phyloP scores from a whole-genome alignment of 371 early-diverging fungal genomes.

The Mortierella sp. region DNA sequence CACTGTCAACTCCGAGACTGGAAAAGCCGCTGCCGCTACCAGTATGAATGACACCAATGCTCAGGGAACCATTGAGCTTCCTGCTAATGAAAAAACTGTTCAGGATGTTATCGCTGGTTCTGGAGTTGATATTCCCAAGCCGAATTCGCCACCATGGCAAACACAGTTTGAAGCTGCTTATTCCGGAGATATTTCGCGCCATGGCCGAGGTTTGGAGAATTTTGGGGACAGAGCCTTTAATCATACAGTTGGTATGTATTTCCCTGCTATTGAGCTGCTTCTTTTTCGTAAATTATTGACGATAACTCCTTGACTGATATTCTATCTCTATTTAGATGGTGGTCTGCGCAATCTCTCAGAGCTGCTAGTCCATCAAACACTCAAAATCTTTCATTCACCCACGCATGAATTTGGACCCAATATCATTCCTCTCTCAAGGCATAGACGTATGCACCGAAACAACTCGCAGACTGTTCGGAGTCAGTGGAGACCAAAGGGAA shows the following conservation, averaged over 20 bases:
- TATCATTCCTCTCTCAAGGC: slow-evolving; percentile 31
- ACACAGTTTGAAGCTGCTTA: slow-evolving; percentile 31
- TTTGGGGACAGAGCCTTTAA: slow-evolving; percentile 24
- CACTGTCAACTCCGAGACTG: slow-evolving; percentile 45
- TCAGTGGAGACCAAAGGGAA: slow-evolving; percentile 62
- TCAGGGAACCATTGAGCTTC: slow-evolving; percentile 55
- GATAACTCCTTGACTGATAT: background rate
- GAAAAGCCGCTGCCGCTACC: slow-evolving; percentile 60
- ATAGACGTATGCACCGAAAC: slow-evolving; percentile 35
- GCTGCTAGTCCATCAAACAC: slow-evolving; percentile 44
- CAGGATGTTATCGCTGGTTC: slow-evolving; percentile 53
- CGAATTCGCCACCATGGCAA: slow-evolving; percentile 39
- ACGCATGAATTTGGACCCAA: slow-evolving; percentile 48
- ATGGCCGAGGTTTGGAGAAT: slow-evolving; percentile 19
- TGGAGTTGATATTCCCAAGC: slow-evolving; percentile 49
- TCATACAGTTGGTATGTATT: slow-evolving; percentile 27
- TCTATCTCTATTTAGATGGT: slow-evolving; percentile 34
- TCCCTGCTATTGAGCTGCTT: background rate
- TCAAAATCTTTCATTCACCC: slow-evolving; percentile 50
- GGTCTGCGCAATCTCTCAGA: slow-evolving; percentile 41
- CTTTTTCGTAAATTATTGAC: background rate
- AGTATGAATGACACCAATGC: slow-evolving; percentile 58
- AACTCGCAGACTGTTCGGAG: slow-evolving; percentile 40
- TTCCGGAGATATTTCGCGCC: slow-evolving; percentile 1
- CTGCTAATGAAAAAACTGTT: slow-evolving; percentile 44